Evolutionary conservation across 345 rosid species (phyloP).

Genomic region (Rhodamnia rubescens): DNA sequence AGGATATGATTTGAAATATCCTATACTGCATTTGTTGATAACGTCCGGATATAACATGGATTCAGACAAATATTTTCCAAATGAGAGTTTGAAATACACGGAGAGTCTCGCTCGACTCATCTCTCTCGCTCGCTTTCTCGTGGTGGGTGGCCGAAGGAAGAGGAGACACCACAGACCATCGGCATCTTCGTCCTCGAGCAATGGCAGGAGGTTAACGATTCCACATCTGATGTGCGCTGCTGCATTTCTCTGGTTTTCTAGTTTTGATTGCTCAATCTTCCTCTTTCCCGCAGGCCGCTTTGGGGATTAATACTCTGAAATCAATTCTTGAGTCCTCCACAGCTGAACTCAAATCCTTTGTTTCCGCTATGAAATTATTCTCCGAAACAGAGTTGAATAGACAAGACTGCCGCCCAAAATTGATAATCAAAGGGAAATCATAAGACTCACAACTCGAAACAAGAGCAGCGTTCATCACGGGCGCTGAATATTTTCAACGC

Average conservation of each 20-base stretch:
- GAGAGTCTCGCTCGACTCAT: background rate
- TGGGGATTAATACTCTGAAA: background rate
- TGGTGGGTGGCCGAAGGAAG: background rate
- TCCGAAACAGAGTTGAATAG: background rate
- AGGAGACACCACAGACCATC: background rate
- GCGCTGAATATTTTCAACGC: too few relatives aligned
- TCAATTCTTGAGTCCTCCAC: conserved; percentile 19
- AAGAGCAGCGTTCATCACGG: too few relatives aligned
- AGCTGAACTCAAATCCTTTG: conserved; percentile 8
- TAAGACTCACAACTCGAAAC: conserved; percentile 32
- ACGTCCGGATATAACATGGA: background rate
- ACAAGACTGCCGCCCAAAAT: background rate
- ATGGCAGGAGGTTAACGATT: too few relatives aligned
- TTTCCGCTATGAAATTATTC: conserved; percentile 1
- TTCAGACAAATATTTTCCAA: background rate
- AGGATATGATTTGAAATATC: background rate
- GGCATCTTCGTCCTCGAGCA: too few relatives aligned
- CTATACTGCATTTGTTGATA: background rate
- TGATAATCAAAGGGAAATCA: background rate
- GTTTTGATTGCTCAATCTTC: background rate
- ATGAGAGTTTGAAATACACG: background rate
- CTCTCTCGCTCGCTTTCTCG: background rate
- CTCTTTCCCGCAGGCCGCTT: background rate
- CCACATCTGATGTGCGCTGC: too few relatives aligned
- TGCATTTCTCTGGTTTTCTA: too few relatives aligned